These are phyloP conservation scores for Apiotrichum sp. DNA, from an alignment of 1,284 basidiomycete species.

Conservation along the genomic window DNA sequence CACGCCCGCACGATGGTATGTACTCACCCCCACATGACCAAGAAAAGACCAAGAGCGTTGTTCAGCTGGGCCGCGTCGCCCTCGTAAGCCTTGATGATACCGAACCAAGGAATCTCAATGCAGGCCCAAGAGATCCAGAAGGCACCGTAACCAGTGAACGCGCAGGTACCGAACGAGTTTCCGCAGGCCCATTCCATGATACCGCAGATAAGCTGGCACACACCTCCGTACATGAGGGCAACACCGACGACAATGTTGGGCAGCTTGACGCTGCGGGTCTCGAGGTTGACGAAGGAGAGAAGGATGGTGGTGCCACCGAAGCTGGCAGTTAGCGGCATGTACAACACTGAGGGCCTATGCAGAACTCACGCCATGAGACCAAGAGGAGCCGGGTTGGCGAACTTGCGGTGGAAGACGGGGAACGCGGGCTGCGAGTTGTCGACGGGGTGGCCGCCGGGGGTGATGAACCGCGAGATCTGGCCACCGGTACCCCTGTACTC, in stretches of 20 bases:
- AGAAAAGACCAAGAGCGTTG: constrained; percentile 48
- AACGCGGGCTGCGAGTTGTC: constrained; percentile 43
- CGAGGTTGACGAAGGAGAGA: constrained; percentile 49
- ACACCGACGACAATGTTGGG: constrained; percentile 77
- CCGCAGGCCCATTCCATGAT: constrained; percentile 65
- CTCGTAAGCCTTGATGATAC: constrained; percentile 50
- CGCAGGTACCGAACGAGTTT: constrained; percentile 57
- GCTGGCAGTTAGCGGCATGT: too few relatives aligned
- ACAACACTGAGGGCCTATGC: background rate
- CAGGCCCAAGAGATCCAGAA: constrained; percentile 51
- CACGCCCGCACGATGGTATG: too few relatives aligned
- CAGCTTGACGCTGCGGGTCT: constrained; percentile 44
- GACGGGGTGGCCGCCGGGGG: constrained; percentile 41
- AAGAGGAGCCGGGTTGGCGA: constrained; percentile 54
- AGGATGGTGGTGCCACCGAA: constrained; percentile 54
- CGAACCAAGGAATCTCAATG: constrained; percentile 40
- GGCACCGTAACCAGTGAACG: constrained; percentile 72
- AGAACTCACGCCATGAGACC: constrained; percentile 46
- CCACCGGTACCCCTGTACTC: constrained; percentile 27
- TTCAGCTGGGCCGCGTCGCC: constrained; percentile 49
- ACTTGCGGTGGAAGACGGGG: constrained; percentile 46
- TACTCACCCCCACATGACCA: constrained; percentile 39
- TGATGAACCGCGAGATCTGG: constrained; percentile 28
- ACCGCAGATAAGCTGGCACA: constrained; percentile 58
- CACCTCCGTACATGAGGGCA: constrained; percentile 73